A percentile compares a stretch with the other conserved stretches of the same genome.
Conservation (phyloP, 495 filamentous ascomycete genomes). For the Penicillium lividum region DNA sequence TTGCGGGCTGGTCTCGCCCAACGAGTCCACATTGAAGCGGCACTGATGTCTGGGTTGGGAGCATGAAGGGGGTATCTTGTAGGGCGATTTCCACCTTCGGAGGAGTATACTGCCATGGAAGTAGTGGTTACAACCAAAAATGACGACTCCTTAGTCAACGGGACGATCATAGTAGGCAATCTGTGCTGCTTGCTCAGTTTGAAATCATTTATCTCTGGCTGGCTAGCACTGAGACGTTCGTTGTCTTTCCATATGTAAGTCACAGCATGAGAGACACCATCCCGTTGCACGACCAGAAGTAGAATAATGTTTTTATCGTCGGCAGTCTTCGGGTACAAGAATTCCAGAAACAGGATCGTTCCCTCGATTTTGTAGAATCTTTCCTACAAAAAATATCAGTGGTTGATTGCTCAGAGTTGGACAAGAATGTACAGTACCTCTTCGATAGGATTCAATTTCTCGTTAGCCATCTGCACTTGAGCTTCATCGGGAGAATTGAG, state of each 20-base stretch:
- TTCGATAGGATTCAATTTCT: conserved; percentile 37
- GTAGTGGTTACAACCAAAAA: conserved; percentile 64
- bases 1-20: conserved; percentile 75
- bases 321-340: conserved; percentile 67
- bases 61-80: conserved; percentile 34
- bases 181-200: conserved; percentile 59
- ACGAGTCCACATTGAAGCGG: conserved; percentile 47
- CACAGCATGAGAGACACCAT: conserved; percentile 60
- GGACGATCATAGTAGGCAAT: conserved; percentile 66
- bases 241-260: conserved; percentile 74
- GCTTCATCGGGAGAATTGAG: conserved; percentile 33
- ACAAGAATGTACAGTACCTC: conserved; percentile 55
- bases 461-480: conserved; percentile 36
- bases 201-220: conserved; percentile 47
- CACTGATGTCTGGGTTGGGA: conserved; percentile 29
- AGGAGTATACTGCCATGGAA: conserved; percentile 60
- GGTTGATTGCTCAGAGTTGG: conserved; percentile 41
- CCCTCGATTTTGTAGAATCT: conserved; percentile 64
- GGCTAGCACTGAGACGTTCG: conserved; percentile 33
- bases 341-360: conserved; percentile 81
- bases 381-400: conserved; percentile 34
- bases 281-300: conserved; percentile 66
- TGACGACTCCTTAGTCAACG: conserved; percentile 62
- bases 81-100: conserved; percentile 38
- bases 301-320: conserved; percentile 71